A percentile compares a stretch with the other conserved stretches of the same genome.
phyloP scores from a whole-genome alignment of 768 basidiomycete genomes.

The Tremella mesenterica region DNA sequence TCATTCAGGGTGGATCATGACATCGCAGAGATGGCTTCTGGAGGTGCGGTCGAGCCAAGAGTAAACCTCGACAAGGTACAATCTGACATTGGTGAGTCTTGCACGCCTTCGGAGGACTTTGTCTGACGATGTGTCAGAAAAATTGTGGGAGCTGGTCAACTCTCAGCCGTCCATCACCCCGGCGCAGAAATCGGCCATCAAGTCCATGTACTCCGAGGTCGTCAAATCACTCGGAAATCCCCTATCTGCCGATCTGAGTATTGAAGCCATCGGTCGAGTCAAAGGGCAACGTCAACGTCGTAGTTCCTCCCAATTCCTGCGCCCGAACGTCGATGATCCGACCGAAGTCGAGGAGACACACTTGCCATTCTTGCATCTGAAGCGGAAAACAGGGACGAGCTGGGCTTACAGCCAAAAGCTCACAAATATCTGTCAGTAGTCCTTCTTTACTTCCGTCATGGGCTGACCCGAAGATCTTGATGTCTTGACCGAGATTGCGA shows the following conservation, averaged over 20 bases:
- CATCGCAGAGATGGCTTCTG: slow-evolving; percentile 86
- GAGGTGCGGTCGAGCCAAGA: slow-evolving; percentile 67
- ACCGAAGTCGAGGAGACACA: slow-evolving; percentile 76
- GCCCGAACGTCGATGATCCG: slow-evolving; percentile 60
- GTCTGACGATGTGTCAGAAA: slow-evolving; percentile 47
- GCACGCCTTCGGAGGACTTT: neutral
- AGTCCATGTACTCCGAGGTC: slow-evolving; percentile 84
- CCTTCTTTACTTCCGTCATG: neutral
- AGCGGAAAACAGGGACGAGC: slow-evolving; percentile 85
- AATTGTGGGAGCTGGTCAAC: slow-evolving; percentile 95
- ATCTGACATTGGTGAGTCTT: slow-evolving; percentile 60
- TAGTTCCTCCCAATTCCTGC: slow-evolving; percentile 92
- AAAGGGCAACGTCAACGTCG: slow-evolving; percentile 52
- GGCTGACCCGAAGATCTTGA: slow-evolving; percentile 61
- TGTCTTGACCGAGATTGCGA: slow-evolving; percentile 94
- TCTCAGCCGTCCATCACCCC: slow-evolving; percentile 93
- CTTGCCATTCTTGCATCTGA: slow-evolving; percentile 86
- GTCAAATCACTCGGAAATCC: slow-evolving; percentile 77
- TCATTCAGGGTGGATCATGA: slow-evolving; percentile 1
- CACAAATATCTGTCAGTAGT: slow-evolving; percentile 55
- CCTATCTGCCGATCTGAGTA: slow-evolving; percentile 11
- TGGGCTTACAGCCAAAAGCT: slow-evolving; percentile 99
- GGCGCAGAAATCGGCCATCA: slow-evolving; percentile 64
- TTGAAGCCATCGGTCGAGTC: slow-evolving; percentile 17
- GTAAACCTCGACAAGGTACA: slow-evolving; percentile 97